Percentiles rank a stretch among this genome's conserved stretches.
Evolutionary conservation across 2,329 filamentous ascomycete genomes (phyloP).

Genomic region (Penicillium corylophilum): DNA sequence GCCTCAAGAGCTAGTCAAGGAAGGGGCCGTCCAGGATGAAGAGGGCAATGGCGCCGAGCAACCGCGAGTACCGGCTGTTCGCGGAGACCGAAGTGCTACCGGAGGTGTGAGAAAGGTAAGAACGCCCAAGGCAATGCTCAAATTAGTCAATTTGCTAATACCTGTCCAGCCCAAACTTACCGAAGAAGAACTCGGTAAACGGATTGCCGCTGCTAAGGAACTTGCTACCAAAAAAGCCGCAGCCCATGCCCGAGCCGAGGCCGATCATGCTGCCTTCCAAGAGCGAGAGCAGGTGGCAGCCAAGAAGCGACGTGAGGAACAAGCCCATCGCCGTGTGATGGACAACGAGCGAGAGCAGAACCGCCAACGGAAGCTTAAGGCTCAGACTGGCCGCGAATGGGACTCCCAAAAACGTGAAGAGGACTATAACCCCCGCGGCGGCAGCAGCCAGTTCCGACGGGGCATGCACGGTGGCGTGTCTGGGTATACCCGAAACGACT

Average conservation of each 20-base stretch:
- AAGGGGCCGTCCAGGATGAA: slow-evolving; percentile 8
- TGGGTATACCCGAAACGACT: slow-evolving; percentile 32
- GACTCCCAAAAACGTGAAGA: slow-evolving; percentile 61
- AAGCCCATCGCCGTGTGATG: slow-evolving; percentile 56
- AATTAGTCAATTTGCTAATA: slow-evolving; percentile 24
- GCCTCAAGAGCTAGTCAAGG: slow-evolving; percentile 7
- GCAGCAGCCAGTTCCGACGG: slow-evolving; percentile 46
- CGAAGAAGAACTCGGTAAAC: slow-evolving; percentile 61
- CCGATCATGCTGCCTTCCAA: slow-evolving; percentile 64
- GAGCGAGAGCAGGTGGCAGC: slow-evolving; percentile 61
- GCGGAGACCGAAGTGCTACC: slow-evolving; percentile 55
- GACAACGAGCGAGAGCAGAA: slow-evolving; percentile 63
- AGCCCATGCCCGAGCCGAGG: slow-evolving; percentile 64
- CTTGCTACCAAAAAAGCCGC: slow-evolving; percentile 60
- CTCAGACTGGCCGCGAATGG: slow-evolving; percentile 61
- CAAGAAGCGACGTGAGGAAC: slow-evolving; percentile 54
- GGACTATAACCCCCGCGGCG: slow-evolving; percentile 47
- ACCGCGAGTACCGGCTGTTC: slow-evolving; percentile 47
- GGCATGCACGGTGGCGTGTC: slow-evolving; percentile 55
- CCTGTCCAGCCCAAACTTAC: slow-evolving; percentile 58
- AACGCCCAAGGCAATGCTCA: neutral
- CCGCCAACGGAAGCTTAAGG: slow-evolving; percentile 58
- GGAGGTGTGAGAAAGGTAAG: slow-evolving; percentile 51
- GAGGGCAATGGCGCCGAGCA: slow-evolving; percentile 22
- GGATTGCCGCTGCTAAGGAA: slow-evolving; percentile 61